Base-by-base conservation (phyloP, 306 rosid genomes). In the Dalbergia oliveri region DNA sequence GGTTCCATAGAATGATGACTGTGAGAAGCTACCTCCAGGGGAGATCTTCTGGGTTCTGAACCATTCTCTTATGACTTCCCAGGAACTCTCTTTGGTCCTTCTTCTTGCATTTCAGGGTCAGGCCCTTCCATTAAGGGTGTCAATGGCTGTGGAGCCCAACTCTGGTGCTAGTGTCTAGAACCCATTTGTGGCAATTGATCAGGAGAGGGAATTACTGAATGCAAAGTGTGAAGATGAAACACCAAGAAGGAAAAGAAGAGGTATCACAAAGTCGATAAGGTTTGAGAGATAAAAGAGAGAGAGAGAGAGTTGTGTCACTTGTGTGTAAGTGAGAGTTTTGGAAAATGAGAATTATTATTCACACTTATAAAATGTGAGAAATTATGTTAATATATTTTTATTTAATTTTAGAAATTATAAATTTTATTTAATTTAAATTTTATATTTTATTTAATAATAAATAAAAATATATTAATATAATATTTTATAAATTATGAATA, bases 101-200 rank as follows among this genome's bases (percentile, higher is more conserved):
- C 99, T 16, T 93, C 99, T 84, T 89, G 94, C 87, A 93, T 69
- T 35, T 90, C 97, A 5, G 97, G 96, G 86, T 91, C 94, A 0
- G 98, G 99, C 3, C 99, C 97, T 91, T 95, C 98, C 90, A 93
- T 88, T 26, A 95, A 82, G 1, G 99, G 99, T 37, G 99, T 90
- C 81, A 95, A 69, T 54, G 91, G 97, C 62, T 95, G 99, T 35
- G 99, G 89, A 44, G 91, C 90, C 99, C 97, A 95, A 56, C 84
- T 87, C 61, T 88, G 92, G 77, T 90, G 88, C 86, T 91, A 93
- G 35, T 98, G 79, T 6, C 88, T 94, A 0, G 98, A 94, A 67
- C 88, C 89, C 98, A 90, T 90, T 39, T 37, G 14, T 23, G 21
- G 65, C 4, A 12, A 26, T 61, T 62, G 6, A 68, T 50, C 64